phyloP scores from a whole-genome alignment of 371 early-diverging fungal species.

The Lichtheimia ornata region DNA sequence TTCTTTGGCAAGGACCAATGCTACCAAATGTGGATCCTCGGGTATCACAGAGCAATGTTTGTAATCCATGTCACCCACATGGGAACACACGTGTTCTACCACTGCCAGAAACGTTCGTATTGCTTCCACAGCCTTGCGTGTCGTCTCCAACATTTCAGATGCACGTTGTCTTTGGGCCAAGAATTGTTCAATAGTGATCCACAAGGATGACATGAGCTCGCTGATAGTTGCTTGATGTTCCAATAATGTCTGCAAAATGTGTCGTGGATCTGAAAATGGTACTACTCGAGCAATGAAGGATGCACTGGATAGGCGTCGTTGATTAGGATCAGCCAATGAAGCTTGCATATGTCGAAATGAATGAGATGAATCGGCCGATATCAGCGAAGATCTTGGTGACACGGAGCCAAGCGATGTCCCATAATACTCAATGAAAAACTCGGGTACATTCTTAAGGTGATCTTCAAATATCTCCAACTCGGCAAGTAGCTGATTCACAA shows the following conservation, averaged over 20 bases:
- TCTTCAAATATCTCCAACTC: conserved; percentile 36
- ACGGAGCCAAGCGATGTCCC: neutral
- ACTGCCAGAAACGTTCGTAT: conserved; percentile 41
- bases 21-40: conserved; percentile 43
- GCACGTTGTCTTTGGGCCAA: conserved; percentile 25
- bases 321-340: conserved; percentile 4
- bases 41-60: conserved; percentile 35
- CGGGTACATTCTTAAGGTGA: conserved; percentile 14
- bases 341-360: neutral
- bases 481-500: conserved; percentile 33
- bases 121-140: conserved; percentile 44
- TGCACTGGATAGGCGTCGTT: conserved; percentile 21
- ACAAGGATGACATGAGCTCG: conserved; percentile 23
- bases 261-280: conserved; percentile 26
- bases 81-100: conserved; percentile 45
- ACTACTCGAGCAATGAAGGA: conserved; percentile 30
- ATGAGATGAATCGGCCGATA: conserved; percentile 3
- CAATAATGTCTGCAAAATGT: conserved; percentile 29
- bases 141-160: conserved; percentile 43
- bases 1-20: conserved; percentile 47
- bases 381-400: conserved; percentile 14
- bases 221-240: conserved; percentile 34
- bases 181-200: conserved; percentile 29
- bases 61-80: conserved; percentile 35
- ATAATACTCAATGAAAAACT: neutral